Percentiles rank a stretch among this genome's conserved stretches.
Evolutionary conservation across 2,329 filamentous ascomycete genomes (phyloP).

Genomic region (Beauveria sp.): DNA sequence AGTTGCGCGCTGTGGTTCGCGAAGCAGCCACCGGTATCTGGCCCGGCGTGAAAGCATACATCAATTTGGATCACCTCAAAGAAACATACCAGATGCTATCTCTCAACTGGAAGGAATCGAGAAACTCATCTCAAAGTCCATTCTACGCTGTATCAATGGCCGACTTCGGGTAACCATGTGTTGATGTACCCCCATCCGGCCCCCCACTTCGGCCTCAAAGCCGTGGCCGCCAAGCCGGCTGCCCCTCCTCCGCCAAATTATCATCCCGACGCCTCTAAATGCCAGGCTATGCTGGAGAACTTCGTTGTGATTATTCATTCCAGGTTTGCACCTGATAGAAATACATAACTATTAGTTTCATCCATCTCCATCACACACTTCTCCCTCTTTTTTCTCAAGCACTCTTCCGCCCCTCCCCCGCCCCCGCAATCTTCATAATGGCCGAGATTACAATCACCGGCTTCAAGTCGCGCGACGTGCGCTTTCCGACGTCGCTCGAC

Average conservation of each 20-base stretch:
- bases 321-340: neutral
- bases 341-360: neutral
- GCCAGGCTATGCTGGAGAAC: neutral
- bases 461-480: slow-evolving; percentile 64
- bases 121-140: neutral
- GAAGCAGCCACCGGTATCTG: neutral
- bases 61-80: too few relatives aligned
- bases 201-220: slow-evolving; percentile 21
- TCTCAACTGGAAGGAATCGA: too few relatives aligned
- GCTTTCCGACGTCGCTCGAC: slow-evolving; percentile 85
- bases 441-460: slow-evolving; percentile 62
- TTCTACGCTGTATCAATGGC: too few relatives aligned
- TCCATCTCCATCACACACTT: neutral
- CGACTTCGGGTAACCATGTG: slow-evolving; percentile 18
- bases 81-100: too few relatives aligned
- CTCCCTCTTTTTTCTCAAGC: neutral
- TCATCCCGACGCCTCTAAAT: slow-evolving; percentile 1
- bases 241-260: neutral
- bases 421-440: slow-evolving; percentile 9
- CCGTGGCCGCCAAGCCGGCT: slow-evolving; percentile 11
- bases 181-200: slow-evolving; percentile 23
- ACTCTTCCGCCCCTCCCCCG: neutral
- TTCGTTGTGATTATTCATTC: neutral
- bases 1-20: too few relatives aligned
- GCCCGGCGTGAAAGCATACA: too few relatives aligned